Percentiles rank a stretch among this genome's conserved stretches.
phyloP scores from a whole-genome alignment of 768 basidiomycete genomes.

The Suillus clintonianus region DNA sequence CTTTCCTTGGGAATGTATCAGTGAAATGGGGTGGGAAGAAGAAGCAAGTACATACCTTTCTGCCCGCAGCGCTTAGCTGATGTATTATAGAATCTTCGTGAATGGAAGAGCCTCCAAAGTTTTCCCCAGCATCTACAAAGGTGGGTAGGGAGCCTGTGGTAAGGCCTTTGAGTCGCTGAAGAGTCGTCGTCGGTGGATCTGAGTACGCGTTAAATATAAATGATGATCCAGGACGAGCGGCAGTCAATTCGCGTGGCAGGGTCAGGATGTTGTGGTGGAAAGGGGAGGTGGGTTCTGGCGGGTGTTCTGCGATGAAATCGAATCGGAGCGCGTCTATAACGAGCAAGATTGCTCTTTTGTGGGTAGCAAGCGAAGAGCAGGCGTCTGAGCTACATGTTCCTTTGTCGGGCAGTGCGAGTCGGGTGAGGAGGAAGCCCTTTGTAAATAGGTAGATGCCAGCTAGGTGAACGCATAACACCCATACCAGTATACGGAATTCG shows the following conservation, averaged over 20 bases:
- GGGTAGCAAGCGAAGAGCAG: slow-evolving; percentile 48
- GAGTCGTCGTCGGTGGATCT: slow-evolving; percentile 92
- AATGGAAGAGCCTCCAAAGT: slow-evolving; percentile 86
- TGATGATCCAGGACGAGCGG: slow-evolving; percentile 60
- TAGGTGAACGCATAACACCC: slow-evolving; percentile 68
- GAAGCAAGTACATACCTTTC: slow-evolving; percentile 48
- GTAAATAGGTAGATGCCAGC: slow-evolving; percentile 89
- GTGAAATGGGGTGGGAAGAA: neutral
- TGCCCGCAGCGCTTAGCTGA: slow-evolving; percentile 62
- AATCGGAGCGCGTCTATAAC: slow-evolving; percentile 93
- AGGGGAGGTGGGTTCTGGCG: slow-evolving; percentile 55
- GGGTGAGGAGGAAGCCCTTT: slow-evolving; percentile 86
- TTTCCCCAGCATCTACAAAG: slow-evolving; percentile 89
- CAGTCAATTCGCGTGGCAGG: slow-evolving; percentile 73
- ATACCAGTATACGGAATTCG: slow-evolving; percentile 42
- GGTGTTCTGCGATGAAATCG: slow-evolving; percentile 83
- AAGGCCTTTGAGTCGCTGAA: slow-evolving; percentile 92
- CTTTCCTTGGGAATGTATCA: slow-evolving; percentile 38
- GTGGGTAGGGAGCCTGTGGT: slow-evolving; percentile 96
- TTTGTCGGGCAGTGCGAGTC: slow-evolving; percentile 39
- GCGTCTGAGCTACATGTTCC: slow-evolving; percentile 43
- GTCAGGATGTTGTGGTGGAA: slow-evolving; percentile 83
- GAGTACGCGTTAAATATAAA: slow-evolving; percentile 89
- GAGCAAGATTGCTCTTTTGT: slow-evolving; percentile 79
- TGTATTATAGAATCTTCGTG: slow-evolving; percentile 85